Evolutionary conservation across 345 rosid species (phyloP), one percentile per base, ranked within the genome.

Genomic region (Cardamine chenopodiifolia): DNA sequence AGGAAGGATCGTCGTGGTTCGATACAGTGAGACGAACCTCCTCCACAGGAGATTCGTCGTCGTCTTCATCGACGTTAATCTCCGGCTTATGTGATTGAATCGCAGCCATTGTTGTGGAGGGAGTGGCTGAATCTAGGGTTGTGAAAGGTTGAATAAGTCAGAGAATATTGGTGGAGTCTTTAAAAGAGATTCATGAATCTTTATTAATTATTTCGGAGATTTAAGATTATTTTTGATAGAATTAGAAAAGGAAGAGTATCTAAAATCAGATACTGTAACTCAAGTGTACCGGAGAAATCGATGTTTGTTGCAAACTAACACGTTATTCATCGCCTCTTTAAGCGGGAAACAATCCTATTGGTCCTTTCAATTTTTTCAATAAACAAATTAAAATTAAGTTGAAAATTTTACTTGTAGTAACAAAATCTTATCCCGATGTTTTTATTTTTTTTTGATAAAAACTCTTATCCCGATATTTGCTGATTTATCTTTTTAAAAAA

Each of bases 21-120:
- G 87, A 68, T 0, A 86, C 92, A 7, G 88, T 88, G 12, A 88
- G 82, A 52, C 85, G 84, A 74, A 88, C 92, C 72, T 88, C 56
- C 69, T 88, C 92, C 1, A 88, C 56, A 0, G 88, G 87, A 34
- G 92, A 82, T 14, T 69, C 76, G 49, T 80, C 88, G 17, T 81
- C 84, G 25, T 82, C 83, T 34, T 69, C 77, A 28, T 12, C 18
- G 22, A 18, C 47, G 29, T 3, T 60, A 26, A 35, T 37, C 29
- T 47, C 67, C 4, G 68, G 62, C 8, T 56, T 28, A 61, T 64
- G 68, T 49, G 59, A 28, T 42, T 64, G 31, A 23, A 77, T 70
- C 49, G 80, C 62, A 47, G 80, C 67, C 80, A 71, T 76, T 50
- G 22, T 65, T 44, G 70, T 31, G 28, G 23, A 1, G 28, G 13